These are phyloP conservation scores for Silene coronaria DNA, from an alignment of 179 eudicot genomes.

Conservation along the genomic window DNA sequence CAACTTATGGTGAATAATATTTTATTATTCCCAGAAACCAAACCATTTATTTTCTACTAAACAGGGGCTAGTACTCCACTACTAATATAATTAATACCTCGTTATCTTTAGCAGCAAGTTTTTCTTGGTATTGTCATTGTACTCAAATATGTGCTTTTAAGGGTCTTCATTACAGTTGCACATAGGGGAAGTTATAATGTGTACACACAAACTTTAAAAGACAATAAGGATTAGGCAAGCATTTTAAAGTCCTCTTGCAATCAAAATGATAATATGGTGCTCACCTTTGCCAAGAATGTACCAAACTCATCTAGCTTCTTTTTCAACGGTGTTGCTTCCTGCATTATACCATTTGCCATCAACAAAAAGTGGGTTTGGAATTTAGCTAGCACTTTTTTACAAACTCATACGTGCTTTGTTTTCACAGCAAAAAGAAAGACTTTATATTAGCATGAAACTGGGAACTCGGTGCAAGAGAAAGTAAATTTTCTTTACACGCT, in stretches of 20 bases:
- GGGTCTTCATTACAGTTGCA: neutral
- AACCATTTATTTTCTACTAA: neutral
- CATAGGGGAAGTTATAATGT: neutral
- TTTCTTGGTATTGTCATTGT: neutral
- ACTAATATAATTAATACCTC: neutral
- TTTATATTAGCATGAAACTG: neutral
- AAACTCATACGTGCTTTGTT: neutral
- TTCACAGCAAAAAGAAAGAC: neutral
- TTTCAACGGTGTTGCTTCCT: slow-evolving; percentile 96
- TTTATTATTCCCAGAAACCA: neutral
- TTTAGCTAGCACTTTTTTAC: neutral
- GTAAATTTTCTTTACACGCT: neutral
- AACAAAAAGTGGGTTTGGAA: slow-evolving; percentile 6
- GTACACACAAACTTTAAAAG: neutral
- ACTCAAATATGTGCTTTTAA: neutral
- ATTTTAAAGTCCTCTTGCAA: neutral
- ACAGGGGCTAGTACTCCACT: neutral
- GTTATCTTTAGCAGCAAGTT: neutral
- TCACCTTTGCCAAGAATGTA: slow-evolving; percentile 93
- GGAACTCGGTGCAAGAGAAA: neutral
- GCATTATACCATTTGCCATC: slow-evolving; percentile 24
- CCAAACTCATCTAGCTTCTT: slow-evolving; percentile 97
- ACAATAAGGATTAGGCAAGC: neutral
- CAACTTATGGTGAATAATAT: neutral
- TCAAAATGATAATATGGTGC: slow-evolving; percentile 2